These are phyloP conservation scores for Clarireedia homoeocarpa DNA, from an alignment of 2,329 filamentous ascomycete species.

Conservation along the genomic window DNA sequence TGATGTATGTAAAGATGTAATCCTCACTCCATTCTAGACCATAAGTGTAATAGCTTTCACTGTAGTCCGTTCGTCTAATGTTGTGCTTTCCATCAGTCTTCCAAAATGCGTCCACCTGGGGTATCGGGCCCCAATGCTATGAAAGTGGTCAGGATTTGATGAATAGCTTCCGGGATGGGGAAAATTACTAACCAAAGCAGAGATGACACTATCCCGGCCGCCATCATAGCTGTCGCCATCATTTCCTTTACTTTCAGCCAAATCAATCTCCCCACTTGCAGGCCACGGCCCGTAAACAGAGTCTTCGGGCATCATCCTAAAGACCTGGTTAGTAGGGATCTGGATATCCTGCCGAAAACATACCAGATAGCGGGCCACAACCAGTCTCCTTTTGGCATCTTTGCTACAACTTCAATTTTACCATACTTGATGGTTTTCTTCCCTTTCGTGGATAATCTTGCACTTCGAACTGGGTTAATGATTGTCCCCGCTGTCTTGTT, in stretches of 20 bases:
- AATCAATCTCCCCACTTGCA: conserved; percentile 45
- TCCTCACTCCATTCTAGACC: conserved; percentile 45
- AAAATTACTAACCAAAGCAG: conserved; percentile 36
- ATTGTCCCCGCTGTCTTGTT: conserved; percentile 38
- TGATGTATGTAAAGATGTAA: conserved; percentile 46
- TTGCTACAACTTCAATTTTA: conserved; percentile 45
- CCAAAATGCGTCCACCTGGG: conserved; percentile 23
- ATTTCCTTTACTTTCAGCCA: conserved; percentile 43
- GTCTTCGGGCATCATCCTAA: conserved; percentile 42
- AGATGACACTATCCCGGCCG: conserved; percentile 36
- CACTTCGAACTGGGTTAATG: conserved; percentile 42
- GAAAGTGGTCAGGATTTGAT: background rate
- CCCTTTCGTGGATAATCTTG: conserved; percentile 40
- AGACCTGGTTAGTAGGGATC: background rate
- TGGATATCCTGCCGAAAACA: background rate
- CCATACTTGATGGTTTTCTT: conserved; percentile 42
- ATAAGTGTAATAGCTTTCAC: conserved; percentile 41
- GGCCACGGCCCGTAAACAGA: conserved; percentile 44
- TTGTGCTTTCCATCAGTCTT: conserved; percentile 12
- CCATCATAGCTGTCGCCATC: conserved; percentile 30
- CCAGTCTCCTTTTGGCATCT: conserved; percentile 46
- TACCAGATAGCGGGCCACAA: conserved; percentile 40
- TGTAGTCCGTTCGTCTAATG: conserved; percentile 33
- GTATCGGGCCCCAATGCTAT: conserved; percentile 37
- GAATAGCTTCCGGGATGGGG: background rate